Percentiles rank a stretch among this genome's conserved stretches.
Evolutionary conservation across 2,329 filamentous ascomycete species (phyloP).

Genomic region (Claviceps monticola): DNA sequence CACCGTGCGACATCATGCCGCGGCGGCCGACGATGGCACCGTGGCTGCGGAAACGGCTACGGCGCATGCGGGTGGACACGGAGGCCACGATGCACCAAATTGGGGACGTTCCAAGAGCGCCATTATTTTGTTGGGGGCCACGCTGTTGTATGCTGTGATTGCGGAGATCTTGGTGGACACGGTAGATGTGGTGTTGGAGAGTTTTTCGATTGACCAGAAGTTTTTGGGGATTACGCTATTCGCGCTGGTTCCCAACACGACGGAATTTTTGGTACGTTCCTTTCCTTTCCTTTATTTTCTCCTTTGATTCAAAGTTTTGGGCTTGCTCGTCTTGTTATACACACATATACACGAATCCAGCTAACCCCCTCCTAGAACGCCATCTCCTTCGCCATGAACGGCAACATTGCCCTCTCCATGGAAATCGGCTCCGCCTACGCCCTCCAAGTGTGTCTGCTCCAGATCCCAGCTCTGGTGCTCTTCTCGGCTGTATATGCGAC

Average conservation of each 20-base stretch:
- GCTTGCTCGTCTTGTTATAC: no score
- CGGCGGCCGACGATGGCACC: constrained; percentile 20
- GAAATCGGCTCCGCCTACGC: constrained; percentile 97
- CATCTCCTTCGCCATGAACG: constrained; percentile 99
- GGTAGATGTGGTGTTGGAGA: constrained; percentile 88
- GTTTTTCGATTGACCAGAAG: constrained; percentile 87
- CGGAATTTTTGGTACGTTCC: constrained; percentile 72
- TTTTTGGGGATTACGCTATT: constrained; percentile 95
- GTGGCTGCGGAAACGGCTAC: constrained; percentile 20
- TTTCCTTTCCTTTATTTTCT: neutral
- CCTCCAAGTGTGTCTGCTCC: constrained; percentile 85
- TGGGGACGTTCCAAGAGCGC: constrained; percentile 90
- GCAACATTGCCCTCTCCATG: constrained; percentile 97
- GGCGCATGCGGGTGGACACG: constrained; percentile 29
- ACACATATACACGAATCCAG: no score
- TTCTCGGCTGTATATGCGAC: constrained; percentile 67
- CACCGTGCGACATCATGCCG: constrained; percentile 13
- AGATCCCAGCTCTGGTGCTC: constrained; percentile 83
- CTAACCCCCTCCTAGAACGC: constrained; percentile 53
- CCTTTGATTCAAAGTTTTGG: neutral
- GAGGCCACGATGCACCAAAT: constrained; percentile 95
- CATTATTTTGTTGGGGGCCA: constrained; percentile 77
- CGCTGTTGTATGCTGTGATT: constrained; percentile 87
- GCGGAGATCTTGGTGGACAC: constrained; percentile 95
- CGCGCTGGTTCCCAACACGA: constrained; percentile 93